Evolutionary conservation across 2,329 filamentous ascomycete genomes (phyloP), one percentile per base, ranked within the genome.

Genomic region (Cladosporium sp.): DNA sequence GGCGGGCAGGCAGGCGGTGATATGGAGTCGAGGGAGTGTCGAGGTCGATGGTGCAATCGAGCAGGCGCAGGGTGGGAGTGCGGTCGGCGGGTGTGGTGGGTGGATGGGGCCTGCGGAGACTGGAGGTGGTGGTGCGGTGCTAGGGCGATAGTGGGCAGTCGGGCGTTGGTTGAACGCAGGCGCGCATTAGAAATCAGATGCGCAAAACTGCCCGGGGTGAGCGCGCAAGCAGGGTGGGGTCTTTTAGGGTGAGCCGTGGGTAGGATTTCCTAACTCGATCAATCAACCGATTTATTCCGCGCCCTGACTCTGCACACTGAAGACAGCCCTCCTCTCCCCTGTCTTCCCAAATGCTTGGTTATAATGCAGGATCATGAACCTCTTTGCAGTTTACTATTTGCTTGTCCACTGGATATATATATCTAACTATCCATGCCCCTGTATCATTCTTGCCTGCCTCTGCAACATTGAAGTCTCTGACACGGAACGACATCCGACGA

Each of bases 11-110:
- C 14, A 20, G 42, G 22, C 20, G 43, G 43, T 47, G 43, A n/a
- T 47, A 47, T 47, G 22, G 42, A n/a, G 20, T 45, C 20, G 22
- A 28, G 42, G 22, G 42, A 25, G 30, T 9, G 47, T 37, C 30
- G 47, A 50, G 30, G 17, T 9, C 38, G 47, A 50, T 50, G 47
- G 47, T 50, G 47, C 43, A 47, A 47, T 47, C 15, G 42, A n/a
- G 42, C 42, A 45, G 42, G 22, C 42, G 22, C 25, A 28, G 43
- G 47, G n/a, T 14, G 25, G 43, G 43, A 25, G 9, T 28, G 25
- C 15, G 45, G 45, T 34, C 22, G 30, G 47, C 30, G 47, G 28
- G 30, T n/a, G 20, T 25, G 25, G 25, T 25, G 25, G 25, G 25
- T 49, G 28, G 45, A 22, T 50, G 47, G 47, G 30, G 34, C 28